Base-by-base conservation (phyloP, 2,329 filamentous ascomycete genomes). In the Penicillium psychrosexuale region DNA sequence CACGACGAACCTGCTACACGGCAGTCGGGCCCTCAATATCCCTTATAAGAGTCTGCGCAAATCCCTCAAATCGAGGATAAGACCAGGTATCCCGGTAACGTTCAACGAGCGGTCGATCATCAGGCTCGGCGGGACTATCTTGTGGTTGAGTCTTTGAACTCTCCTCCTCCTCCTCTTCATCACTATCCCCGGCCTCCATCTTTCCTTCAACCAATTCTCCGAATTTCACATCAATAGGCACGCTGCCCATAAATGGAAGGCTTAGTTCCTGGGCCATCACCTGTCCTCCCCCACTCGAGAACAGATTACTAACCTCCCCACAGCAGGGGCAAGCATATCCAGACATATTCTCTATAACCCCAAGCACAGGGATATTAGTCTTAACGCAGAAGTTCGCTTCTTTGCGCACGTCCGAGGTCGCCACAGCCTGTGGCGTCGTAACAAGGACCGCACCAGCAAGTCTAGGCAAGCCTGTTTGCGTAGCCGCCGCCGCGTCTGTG, bases 321-420 rank as follows among this genome's bases (percentile, higher is more conserved):
- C 84, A 86, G 57, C 84, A 85, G 13, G 84, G 84, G 63, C 77
- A 79, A 47, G 77, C 72, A 68, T 78, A 80, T 0, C 77, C 77
- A 1, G 74, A 74, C 94, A 99, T 97, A 71, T 99, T 99, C 77
- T 99, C 94, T 43, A 99, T 83, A 1, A 99, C 92, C 0, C 94
- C 94, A 11, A 97, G 78, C 34, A 95, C 85, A 2, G 82, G 80
- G 46, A 96, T 86, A 30, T 84, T 83, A 1, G 90, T 93, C 77
- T 96, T 96, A 48, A 80, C 79, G 75, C 92, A 97, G 70, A 97
- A 96, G 72, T 96, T 96, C 60, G 96, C 82, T 73, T 96, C 92
- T 70, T 96, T 97, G 67, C 90, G 87, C 36, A 99, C 94, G 69
- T 99, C 94, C 0, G 91, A 89, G 28, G 93, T 96, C 12, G 91